phyloP scores from a whole-genome alignment of 768 basidiomycete genomes.

The Tylopilus rubrobrunneus region DNA sequence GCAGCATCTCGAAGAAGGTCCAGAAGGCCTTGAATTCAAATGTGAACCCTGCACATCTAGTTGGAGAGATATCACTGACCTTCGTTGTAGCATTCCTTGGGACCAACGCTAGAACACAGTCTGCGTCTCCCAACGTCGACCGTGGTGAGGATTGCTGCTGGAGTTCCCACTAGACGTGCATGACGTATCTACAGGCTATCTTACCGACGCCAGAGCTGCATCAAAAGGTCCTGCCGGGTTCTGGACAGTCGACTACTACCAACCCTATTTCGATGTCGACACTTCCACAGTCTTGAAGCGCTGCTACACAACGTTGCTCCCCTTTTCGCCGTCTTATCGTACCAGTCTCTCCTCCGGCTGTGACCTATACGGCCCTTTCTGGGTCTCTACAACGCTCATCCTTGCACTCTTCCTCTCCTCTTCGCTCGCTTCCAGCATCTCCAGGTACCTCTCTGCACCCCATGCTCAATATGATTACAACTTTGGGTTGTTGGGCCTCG shows the following conservation, averaged over 20 bases:
- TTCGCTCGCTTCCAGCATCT: conserved; percentile 83
- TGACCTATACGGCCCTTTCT: conserved; percentile 91
- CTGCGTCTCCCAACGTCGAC: conserved; percentile 38
- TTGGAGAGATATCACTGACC: neutral
- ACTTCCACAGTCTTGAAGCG: conserved; percentile 71
- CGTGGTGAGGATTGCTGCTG: conserved; percentile 37
- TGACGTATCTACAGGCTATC: conserved; percentile 48
- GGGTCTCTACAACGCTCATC: conserved; percentile 94
- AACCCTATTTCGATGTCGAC: conserved; percentile 86
- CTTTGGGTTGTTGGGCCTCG: conserved; percentile 80
- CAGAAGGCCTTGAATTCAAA: conserved; percentile 70
- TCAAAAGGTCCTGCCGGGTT: conserved; percentile 52
- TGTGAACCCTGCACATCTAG: conserved; percentile 36
- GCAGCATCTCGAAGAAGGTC: conserved; percentile 61
- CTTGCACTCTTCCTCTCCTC: conserved; percentile 93
- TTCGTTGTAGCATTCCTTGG: conserved; percentile 52
- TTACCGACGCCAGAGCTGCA: conserved; percentile 47
- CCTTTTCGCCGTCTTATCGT: conserved; percentile 61
- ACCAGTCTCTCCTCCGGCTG: conserved; percentile 50
- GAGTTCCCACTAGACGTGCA: neutral
- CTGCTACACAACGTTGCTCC: conserved; percentile 76
- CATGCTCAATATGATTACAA: conserved; percentile 67
- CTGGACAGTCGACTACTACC: conserved; percentile 85
- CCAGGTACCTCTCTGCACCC: conserved; percentile 73
- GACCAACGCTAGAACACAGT: conserved; percentile 24